Conservation (phyloP, 495 filamentous ascomycete genomes). For the Aspergillus kassunensis region DNA sequence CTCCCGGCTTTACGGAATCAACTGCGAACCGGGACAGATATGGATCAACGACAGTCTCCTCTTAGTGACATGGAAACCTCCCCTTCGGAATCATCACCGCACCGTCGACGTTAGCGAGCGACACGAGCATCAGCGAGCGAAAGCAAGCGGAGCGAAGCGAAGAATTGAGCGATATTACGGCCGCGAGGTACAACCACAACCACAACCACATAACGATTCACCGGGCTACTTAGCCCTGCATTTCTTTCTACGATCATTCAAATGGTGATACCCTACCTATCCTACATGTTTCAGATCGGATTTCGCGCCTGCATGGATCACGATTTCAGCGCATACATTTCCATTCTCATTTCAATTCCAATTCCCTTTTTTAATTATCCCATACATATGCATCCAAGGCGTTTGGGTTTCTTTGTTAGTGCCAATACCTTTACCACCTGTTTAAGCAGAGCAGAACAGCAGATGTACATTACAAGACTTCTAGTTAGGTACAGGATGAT, state of each 20-base stretch:
- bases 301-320: neutral
- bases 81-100: constrained; percentile 34
- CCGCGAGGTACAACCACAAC: constrained; percentile 15
- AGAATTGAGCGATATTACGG: neutral
- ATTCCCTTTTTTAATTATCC: neutral
- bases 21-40: constrained; percentile 36
- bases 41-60: constrained; percentile 39
- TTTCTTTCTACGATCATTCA: constrained; percentile 8
- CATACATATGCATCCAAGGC: constrained; percentile 7
- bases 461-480: too few species aligned
- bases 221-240: constrained; percentile 17
- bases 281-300: constrained; percentile 7
- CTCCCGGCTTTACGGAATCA: constrained; percentile 63
- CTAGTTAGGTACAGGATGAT: too few species aligned
- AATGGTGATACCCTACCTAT: constrained; percentile 15
- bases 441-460: too few species aligned
- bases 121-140: too few species aligned
- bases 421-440: too few species aligned
- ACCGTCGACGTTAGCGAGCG: constrained; percentile 11
- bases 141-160: too few species aligned
- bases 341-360: neutral
- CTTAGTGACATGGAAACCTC: constrained; percentile 41
- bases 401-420: constrained; percentile 8
- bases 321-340: neutral
- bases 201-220: constrained; percentile 26